Conservation (phyloP, 345 rosid species). For the Rhizophora apiculata region DNA sequence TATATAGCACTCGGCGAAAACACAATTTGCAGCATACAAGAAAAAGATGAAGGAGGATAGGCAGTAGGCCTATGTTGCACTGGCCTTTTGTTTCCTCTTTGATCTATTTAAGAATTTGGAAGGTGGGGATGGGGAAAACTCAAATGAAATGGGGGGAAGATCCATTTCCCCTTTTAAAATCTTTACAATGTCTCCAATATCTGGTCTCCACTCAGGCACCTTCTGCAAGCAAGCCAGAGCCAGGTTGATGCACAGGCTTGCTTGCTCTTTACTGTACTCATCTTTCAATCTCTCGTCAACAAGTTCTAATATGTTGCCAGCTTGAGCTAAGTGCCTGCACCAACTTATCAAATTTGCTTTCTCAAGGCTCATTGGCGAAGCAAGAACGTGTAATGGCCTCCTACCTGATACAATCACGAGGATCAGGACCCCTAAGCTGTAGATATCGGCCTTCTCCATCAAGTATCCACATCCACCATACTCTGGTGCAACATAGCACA, state of each 20-base stretch:
- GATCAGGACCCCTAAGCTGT: conserved; percentile 88
- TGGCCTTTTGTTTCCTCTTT: conserved; percentile 48
- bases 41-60: conserved; percentile 13
- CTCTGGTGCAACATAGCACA: conserved; percentile 96
- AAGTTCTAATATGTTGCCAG: conserved; percentile 77
- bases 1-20: conserved; percentile 16
- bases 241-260: conserved; percentile 79
- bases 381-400: conserved; percentile 88
- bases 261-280: conserved; percentile 68
- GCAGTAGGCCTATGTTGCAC: conserved; percentile 41
- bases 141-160: conserved; percentile 55
- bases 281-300: conserved; percentile 84
- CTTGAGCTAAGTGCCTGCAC: conserved; percentile 89
- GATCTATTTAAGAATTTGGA: conserved; percentile 56
- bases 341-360: conserved; percentile 93
- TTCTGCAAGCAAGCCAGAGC: conserved; percentile 83
- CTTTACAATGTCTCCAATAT: conserved; percentile 69
- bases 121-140: conserved; percentile 92
- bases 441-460: conserved; percentile 96
- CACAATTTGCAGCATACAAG: conserved; percentile 6
- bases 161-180: conserved; percentile 91
- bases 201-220: conserved; percentile 84
- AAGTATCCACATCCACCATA: conserved; percentile 81
- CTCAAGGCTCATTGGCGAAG: conserved; percentile 95
- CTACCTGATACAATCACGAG: conserved; percentile 90